Evolutionary conservation across 345 rosid species (phyloP).

Genomic region (Eucalyptus sideroxylon): DNA sequence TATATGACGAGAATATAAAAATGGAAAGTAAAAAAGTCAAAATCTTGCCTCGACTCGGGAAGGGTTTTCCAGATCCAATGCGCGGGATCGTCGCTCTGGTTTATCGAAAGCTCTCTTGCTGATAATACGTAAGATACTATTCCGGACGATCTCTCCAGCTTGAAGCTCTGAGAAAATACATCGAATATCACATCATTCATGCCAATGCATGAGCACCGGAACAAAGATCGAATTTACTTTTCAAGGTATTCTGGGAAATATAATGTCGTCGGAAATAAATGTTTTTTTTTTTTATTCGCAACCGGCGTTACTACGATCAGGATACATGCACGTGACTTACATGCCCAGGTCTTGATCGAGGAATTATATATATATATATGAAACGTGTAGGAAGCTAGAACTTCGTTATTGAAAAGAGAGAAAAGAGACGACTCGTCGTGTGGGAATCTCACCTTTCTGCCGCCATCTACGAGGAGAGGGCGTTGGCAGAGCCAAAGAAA

Average conservation of each 20-base stretch:
- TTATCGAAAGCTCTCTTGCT: conserved; percentile 49
- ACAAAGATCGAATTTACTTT: neutral
- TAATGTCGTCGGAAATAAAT: neutral
- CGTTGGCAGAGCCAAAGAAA: conserved; percentile 3
- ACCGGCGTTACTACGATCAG: neutral
- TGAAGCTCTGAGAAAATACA: conserved; percentile 30
- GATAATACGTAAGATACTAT: conserved; percentile 32
- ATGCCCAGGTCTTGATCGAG: neutral
- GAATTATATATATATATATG: neutral
- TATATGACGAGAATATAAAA: neutral
- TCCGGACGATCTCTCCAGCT: conserved; percentile 42
- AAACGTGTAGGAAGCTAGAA: neutral
- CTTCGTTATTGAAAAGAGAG: neutral
- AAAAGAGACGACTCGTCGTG: neutral
- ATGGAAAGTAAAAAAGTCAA: neutral
- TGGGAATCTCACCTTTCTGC: neutral
- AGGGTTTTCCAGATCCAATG: conserved; percentile 48
- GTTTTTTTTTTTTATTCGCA: neutral
- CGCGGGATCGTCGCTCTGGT: conserved; percentile 23
- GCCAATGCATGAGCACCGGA: neutral
- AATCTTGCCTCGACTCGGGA: conserved; percentile 37
- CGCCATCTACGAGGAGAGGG: conserved; percentile 10
- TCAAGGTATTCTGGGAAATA: neutral
- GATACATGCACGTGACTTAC: neutral
- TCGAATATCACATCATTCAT: neutral